Percentiles rank a stretch among this genome's conserved stretches.
phyloP scores from a whole-genome alignment of 116 monocot genomes.

The Dioscorea cayenensis region DNA sequence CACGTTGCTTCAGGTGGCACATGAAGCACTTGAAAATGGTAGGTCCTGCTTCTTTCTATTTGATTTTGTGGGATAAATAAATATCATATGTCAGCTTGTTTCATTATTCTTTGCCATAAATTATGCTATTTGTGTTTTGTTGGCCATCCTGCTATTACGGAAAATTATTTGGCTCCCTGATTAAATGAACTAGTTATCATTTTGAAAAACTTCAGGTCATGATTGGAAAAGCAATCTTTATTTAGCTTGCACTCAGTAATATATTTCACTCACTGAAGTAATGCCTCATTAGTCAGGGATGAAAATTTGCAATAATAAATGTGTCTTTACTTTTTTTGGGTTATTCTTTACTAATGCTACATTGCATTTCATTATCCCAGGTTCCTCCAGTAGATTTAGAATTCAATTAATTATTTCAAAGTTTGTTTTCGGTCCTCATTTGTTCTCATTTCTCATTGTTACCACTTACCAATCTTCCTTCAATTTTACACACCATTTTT shows the following conservation, averaged over 20 bases:
- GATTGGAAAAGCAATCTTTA: no score
- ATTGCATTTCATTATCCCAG: not conserved
- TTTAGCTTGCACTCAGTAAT: no score
- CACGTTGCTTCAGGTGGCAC: constrained; percentile 41
- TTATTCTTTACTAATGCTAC: not conserved
- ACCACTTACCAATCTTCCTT: not conserved
- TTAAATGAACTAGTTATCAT: no score
- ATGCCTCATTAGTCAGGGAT: not conserved
- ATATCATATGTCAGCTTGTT: not conserved
- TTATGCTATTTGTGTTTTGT: not conserved
- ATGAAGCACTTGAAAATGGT: constrained; percentile 77
- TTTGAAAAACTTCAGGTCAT: no score
- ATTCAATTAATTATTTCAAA: not conserved
- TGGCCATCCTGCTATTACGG: no score
- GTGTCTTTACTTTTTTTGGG: not conserved
- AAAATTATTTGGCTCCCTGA: no score
- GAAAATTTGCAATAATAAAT: not conserved
- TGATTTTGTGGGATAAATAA: not conserved
- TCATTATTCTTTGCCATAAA: not conserved
- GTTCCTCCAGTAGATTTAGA: not conserved
- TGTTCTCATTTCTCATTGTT: not conserved
- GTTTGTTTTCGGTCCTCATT: not conserved
- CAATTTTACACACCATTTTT: not conserved
- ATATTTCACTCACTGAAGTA: no score
- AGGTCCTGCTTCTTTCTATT: not conserved